Conservation (phyloP, 2,329 filamentous ascomycete species). For the Calonectria naviculata region DNA sequence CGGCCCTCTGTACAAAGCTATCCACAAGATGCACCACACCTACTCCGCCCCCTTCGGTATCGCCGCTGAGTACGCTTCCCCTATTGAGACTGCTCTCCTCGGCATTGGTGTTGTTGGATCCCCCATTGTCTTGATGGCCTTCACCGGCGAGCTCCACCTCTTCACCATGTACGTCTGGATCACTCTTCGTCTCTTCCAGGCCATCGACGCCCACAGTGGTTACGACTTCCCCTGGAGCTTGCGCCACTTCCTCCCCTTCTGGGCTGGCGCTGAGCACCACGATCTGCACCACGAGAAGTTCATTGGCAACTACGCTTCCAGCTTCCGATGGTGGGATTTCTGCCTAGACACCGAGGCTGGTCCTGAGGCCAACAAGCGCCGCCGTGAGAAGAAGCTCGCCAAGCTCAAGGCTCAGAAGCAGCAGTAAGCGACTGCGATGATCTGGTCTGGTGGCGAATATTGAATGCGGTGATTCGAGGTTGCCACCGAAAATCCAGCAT, state of each 20-base stretch:
- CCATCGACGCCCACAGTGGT: conserved; percentile 96
- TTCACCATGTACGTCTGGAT: conserved; percentile 99
- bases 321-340: conserved; percentile 99
- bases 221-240: conserved; percentile 99
- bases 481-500: conserved; percentile 19
- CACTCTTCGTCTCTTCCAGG: conserved; percentile 90
- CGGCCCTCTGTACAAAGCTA: conserved; percentile 92
- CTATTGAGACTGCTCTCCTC: conserved; percentile 95
- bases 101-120: conserved; percentile 86
- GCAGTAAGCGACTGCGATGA: conserved; percentile 60
- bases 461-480: conserved; percentile 40
- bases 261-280: conserved; percentile 97
- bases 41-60: conserved; percentile 98
- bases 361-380: conserved; percentile 84
- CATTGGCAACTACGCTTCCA: conserved; percentile 97
- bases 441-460: conserved; percentile 19
- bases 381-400: conserved; percentile 81
- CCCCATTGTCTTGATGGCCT: conserved; percentile 84
- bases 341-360: conserved; percentile 93
- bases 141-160: conserved; percentile 91
- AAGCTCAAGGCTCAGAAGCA: conserved; percentile 73
- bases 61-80: conserved; percentile 96
- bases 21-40: conserved; percentile 99
- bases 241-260: conserved; percentile 96
- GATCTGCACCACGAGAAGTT: conserved; percentile 98